phyloP scores from a whole-genome alignment of 2,329 filamentous ascomycete species.

The Amylocarpus encephaloides region DNA sequence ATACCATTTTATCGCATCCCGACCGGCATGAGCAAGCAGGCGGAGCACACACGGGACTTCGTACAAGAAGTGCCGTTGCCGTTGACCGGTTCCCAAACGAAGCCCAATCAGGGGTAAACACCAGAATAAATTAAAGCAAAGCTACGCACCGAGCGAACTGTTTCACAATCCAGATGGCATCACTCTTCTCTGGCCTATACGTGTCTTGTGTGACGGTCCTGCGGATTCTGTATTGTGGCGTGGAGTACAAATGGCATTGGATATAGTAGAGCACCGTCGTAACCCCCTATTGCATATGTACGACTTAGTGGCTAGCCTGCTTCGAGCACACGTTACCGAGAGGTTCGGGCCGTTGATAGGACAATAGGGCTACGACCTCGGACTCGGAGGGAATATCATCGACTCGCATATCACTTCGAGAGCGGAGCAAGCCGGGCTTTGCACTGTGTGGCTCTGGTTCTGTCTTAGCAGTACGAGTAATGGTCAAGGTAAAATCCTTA shows the following conservation, averaged over 20 bases:
- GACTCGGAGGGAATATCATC: slow-evolving; percentile 10
- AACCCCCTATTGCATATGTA: slow-evolving; percentile 26
- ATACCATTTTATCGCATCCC: no score
- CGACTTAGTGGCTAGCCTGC: slow-evolving; percentile 18
- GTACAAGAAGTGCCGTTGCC: no score
- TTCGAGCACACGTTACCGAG: slow-evolving; percentile 24
- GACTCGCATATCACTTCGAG: slow-evolving; percentile 6
- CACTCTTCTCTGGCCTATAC: no score
- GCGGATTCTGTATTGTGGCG: slow-evolving; percentile 22
- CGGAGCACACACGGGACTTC: no score
- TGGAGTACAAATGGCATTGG: slow-evolving; percentile 8
- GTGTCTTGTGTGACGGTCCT: slow-evolving; percentile 6
- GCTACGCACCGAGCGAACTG: no score
- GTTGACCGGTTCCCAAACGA: no score
- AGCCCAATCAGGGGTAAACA: no score
- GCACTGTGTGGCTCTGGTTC: neutral
- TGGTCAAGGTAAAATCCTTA: neutral
- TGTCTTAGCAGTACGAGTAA: neutral
- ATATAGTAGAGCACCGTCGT: slow-evolving; percentile 13
- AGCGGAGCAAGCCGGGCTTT: neutral
- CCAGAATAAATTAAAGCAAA: no score
- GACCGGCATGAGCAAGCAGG: no score
- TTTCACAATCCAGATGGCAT: no score
- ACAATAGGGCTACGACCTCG: slow-evolving; percentile 8
- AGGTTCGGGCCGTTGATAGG: slow-evolving; percentile 27